Base-by-base conservation (phyloP, 2,329 filamentous ascomycete genomes). In the Ophiognomonia clavigignenti-juglandacearum region DNA sequence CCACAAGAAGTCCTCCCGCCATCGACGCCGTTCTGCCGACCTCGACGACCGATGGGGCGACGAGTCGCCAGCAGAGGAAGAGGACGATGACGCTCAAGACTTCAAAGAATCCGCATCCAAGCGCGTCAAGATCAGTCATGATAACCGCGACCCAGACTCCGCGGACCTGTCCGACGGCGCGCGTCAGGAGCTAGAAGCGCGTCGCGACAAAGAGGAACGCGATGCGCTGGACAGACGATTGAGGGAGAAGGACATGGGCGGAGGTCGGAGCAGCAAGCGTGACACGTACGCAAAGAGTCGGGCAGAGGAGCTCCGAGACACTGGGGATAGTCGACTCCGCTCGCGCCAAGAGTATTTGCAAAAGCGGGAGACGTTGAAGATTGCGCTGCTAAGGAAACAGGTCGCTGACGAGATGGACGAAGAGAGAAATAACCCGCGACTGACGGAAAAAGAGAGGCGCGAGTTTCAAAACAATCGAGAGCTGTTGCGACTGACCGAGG, bases 321-420 rank as follows among this genome's bases (percentile, higher is more conserved):
- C 85, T 48, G 75, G 75, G 52, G 90, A 95, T 52, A 67, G 96
- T 16, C 79, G 93, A 35, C 75, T 93, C 59, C 80, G 89, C 26
- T 95, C 91, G 3, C 81, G 93, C 51, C 91, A 96, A 61, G 85
- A 93, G 55, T 98, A 98, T 61, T 74, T 98, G 24, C 89, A 90
- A 66, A 97, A 98, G 72, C 80, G 93, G 53, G 91, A 96, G 63
- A 74, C 85, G 0, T 89, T 97, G 64, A 82, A 88, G 51, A 69
- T 98, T 14, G 88, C 88, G 0, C 69, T 98, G n/a, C 69, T 98
- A 41, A 81, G 91, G 26, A 88, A 87, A 59, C 92, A 97, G 61
- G 93, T 98, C 2, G 82, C 82, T 0, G 92, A 97, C 57, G 93
- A 98, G 64, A 83, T 83, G 1, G 82, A 85, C 19, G 91, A 96